These are phyloP conservation scores for Selenicereus undatus DNA, from an alignment of 148 eudicot species.

Conservation along the genomic window DNA sequence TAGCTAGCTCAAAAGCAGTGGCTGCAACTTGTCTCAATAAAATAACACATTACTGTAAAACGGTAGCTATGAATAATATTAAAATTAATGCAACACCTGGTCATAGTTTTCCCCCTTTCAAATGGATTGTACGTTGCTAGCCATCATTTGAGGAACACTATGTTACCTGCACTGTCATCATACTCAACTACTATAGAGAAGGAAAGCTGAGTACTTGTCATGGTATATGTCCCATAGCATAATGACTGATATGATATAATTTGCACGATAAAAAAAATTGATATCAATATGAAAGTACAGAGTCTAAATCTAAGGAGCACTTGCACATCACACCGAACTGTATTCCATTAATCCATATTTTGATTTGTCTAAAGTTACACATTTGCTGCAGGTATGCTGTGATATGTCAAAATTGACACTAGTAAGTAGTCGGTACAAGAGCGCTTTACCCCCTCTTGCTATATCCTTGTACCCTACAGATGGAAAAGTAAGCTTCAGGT, in stretches of 20 bases:
- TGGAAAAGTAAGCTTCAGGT: slow-evolving; percentile 4
- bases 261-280: neutral
- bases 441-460: neutral
- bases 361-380: no score
- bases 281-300: neutral
- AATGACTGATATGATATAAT: neutral
- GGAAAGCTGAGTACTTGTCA: neutral
- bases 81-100: no score
- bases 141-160: neutral
- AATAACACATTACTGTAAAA: no score
- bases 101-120: no score
- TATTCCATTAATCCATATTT: no score
- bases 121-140: neutral
- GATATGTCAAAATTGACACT: neutral
- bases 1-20: no score
- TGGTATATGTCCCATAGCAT: neutral
- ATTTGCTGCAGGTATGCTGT: no score
- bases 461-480: neutral
- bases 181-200: neutral
- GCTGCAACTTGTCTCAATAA: no score
- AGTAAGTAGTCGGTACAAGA: neutral
- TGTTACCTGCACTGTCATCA: neutral
- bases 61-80: no score
- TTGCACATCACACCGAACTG: no score
- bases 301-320: no score